phyloP scores from a whole-genome alignment of 1,284 basidiomycete genomes.

The Heterobasidion irregulare region DNA sequence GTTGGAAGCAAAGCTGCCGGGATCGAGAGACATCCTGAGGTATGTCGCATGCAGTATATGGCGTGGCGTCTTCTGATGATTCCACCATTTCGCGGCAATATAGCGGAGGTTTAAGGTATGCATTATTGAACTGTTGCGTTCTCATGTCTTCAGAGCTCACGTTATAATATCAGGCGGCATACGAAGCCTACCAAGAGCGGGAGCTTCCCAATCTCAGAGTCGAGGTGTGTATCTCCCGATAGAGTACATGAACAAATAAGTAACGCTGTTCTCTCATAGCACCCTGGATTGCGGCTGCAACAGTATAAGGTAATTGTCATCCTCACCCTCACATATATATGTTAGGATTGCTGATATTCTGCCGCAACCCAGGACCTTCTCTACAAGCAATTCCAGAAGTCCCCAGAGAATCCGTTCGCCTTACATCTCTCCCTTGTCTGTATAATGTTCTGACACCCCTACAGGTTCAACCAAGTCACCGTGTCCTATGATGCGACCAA shows the following conservation, averaged over 20 bases:
- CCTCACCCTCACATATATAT: background rate
- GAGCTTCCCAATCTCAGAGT: slow-evolving; percentile 74
- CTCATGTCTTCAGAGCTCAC: background rate
- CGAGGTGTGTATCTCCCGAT: slow-evolving; percentile 42
- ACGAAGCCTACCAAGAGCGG: slow-evolving; percentile 87
- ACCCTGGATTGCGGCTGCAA: slow-evolving; percentile 76
- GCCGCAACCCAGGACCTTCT: slow-evolving; percentile 48
- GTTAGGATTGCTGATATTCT: background rate
- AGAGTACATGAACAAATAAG: background rate
- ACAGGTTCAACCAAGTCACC: slow-evolving; percentile 74
- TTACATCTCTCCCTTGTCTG: background rate
- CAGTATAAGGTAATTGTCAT: slow-evolving; percentile 63
- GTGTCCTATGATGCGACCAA: slow-evolving; percentile 79
- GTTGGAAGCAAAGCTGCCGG: slow-evolving; percentile 77
- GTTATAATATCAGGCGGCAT: slow-evolving; percentile 53
- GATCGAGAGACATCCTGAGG: slow-evolving; percentile 93
- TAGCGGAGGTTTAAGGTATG: slow-evolving; percentile 69
- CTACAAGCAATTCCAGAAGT: slow-evolving; percentile 83
- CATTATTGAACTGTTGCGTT: slow-evolving; percentile 2
- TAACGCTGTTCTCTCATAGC: slow-evolving; percentile 29
- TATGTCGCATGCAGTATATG: slow-evolving; percentile 26
- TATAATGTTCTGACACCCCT: background rate
- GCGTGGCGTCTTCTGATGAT: slow-evolving; percentile 1
- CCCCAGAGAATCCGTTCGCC: slow-evolving; percentile 76
- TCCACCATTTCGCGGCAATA: background rate